Conservation (phyloP, 768 basidiomycete genomes). For the Boletellus emodensis region DNA sequence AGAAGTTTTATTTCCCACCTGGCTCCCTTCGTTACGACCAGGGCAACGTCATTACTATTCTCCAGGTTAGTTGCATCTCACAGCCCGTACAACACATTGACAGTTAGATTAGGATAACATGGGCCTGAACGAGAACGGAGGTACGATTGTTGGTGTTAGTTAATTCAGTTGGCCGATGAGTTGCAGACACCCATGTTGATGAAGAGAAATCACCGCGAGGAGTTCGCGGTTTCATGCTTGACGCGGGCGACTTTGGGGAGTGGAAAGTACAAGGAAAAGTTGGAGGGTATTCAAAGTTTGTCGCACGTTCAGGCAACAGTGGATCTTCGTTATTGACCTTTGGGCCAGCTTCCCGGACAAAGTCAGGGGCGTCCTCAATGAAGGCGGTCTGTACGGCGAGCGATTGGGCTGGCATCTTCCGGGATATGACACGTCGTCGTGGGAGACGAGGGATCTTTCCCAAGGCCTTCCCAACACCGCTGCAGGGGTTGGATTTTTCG, state of each 20-base stretch:
- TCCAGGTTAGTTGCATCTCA: slow-evolving; percentile 48
- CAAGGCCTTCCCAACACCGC: slow-evolving; percentile 51
- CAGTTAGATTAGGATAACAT: slow-evolving; percentile 59
- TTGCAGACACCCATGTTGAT: slow-evolving; percentile 39
- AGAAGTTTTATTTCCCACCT: slow-evolving; percentile 58
- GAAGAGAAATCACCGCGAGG: slow-evolving; percentile 72
- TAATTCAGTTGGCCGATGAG: slow-evolving; percentile 1
- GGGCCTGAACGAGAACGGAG: slow-evolving; percentile 65
- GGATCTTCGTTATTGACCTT: background rate
- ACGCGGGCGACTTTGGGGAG: slow-evolving; percentile 51
- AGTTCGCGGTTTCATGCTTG: slow-evolving; percentile 71
- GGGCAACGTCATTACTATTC: slow-evolving; percentile 75
- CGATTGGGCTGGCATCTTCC: slow-evolving; percentile 73
- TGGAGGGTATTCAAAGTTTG: slow-evolving; percentile 64
- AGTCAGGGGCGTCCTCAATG: slow-evolving; percentile 63
- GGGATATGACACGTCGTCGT: slow-evolving; percentile 59
- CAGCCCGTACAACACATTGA: background rate
- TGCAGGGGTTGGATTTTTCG: slow-evolving; percentile 80
- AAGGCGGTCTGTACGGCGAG: slow-evolving; percentile 71
- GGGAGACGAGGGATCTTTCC: slow-evolving; percentile 54
- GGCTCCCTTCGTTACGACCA: slow-evolving; percentile 46
- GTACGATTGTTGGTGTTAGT: slow-evolving; percentile 29
- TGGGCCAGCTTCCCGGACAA: slow-evolving; percentile 67
- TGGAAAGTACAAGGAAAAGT: slow-evolving; percentile 78
- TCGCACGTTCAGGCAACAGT: background rate